Conservation (phyloP, 805 yeast genomes). For the Ogataea corticis region DNA sequence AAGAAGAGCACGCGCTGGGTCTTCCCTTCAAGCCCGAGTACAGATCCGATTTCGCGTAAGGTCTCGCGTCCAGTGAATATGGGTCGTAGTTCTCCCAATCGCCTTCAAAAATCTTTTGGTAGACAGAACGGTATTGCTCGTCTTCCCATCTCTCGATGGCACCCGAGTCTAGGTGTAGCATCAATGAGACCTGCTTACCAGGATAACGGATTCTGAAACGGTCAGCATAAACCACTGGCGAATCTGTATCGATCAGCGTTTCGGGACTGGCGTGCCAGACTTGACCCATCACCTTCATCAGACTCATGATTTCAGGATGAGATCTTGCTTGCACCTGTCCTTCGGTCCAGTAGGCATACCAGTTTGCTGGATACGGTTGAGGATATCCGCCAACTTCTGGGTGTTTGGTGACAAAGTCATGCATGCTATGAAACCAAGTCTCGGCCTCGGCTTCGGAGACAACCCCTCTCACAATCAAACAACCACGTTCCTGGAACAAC, state of each 20-base stretch:
- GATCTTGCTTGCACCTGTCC: constrained; percentile 41
- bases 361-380: constrained; percentile 28
- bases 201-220: constrained; percentile 42
- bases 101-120: constrained; percentile 39
- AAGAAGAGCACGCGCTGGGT: constrained; percentile 25
- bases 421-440: constrained; percentile 22
- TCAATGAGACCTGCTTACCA: constrained; percentile 37
- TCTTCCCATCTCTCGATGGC: constrained; percentile 50
- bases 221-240: constrained; percentile 42
- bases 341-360: constrained; percentile 42
- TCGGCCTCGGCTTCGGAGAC: constrained; percentile 29
- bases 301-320: constrained; percentile 36
- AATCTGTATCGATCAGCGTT: constrained; percentile 31
- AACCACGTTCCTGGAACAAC: constrained; percentile 26
- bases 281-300: constrained; percentile 23
- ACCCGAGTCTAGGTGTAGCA: constrained; percentile 44
- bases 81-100: constrained; percentile 47
- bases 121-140: constrained; percentile 36
- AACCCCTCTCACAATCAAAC: constrained; percentile 36
- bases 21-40: constrained; percentile 28
- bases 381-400: constrained; percentile 32
- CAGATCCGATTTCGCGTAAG: constrained; percentile 36
- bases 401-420: constrained; percentile 28
- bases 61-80: constrained; percentile 36
- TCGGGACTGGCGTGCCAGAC: constrained; percentile 23